A percentile compares a stretch with the other conserved stretches of the same genome.
These are phyloP conservation scores for Durusdinium trenchii DNA, from an alignment of 73 alveolate genomes.

Conservation along the genomic window DNA sequence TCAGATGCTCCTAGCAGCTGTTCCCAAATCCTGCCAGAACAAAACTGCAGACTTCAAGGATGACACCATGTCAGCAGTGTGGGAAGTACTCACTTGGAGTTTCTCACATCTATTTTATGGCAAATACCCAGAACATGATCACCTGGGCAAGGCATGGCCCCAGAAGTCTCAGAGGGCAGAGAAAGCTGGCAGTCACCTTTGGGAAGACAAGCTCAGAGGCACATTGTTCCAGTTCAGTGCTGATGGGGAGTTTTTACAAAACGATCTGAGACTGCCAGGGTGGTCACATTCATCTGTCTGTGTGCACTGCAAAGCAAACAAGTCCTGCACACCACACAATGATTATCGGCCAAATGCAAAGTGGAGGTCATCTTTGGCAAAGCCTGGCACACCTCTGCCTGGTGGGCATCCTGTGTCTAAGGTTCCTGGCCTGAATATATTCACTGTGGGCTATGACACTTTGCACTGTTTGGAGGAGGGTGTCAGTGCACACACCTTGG, in stretches of 20 bases:
- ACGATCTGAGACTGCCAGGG: background rate
- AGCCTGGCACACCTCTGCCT: background rate
- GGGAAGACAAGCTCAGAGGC: background rate
- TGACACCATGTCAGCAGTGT: background rate
- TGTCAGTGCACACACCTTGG: background rate
- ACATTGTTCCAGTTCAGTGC: background rate
- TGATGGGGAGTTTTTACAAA: constrained; percentile 30
- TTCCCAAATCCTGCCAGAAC: background rate
- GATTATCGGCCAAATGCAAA: constrained; percentile 5
- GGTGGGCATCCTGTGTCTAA: background rate
- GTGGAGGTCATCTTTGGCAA: background rate
- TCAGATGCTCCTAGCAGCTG: background rate
- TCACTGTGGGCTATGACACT: background rate
- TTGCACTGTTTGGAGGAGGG: constrained; percentile 8
- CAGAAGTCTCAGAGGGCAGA: background rate
- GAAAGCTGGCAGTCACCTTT: background rate
- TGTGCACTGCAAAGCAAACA: background rate
- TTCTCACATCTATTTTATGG: background rate
- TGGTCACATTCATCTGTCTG: background rate
- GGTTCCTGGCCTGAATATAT: background rate
- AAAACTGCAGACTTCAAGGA: background rate
- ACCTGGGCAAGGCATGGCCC: background rate
- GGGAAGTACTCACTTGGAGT: background rate
- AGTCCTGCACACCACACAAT: background rate
- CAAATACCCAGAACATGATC: background rate